Conservation (phyloP, 2,329 filamentous ascomycete species). For the Xylaria sp. region DNA sequence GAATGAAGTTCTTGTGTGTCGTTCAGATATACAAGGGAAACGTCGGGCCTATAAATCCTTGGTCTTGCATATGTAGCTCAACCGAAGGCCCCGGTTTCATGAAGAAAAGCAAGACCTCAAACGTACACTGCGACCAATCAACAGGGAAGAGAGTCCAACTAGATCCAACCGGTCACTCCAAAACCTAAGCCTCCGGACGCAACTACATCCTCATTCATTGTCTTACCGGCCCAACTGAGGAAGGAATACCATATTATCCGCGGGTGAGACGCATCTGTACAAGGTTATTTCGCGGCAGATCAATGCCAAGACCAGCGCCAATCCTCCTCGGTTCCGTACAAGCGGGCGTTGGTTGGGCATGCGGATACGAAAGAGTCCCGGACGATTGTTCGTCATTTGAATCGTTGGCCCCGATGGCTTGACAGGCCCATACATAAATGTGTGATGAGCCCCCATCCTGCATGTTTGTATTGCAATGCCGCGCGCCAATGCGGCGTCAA, state of each 20-base stretch:
- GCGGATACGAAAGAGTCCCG: slow-evolving; percentile 1
- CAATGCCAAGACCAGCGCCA: background rate
- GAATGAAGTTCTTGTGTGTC: background rate
- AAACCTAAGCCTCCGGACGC: background rate
- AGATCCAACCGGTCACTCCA: background rate
- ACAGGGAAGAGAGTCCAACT: background rate
- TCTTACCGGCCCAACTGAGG: background rate
- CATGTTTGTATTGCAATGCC: slow-evolving; percentile 6
- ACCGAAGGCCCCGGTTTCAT: no score
- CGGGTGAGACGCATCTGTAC: background rate
- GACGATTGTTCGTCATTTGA: background rate
- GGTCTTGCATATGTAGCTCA: no score
- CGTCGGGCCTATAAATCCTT: background rate
- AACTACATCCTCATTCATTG: background rate
- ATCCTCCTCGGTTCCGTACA: background rate
- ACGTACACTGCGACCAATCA: slow-evolving; percentile 11
- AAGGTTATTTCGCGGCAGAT: background rate
- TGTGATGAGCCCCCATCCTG: slow-evolving; percentile 11
- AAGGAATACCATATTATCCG: background rate
- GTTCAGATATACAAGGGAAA: background rate
- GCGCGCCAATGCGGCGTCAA: slow-evolving; percentile 10
- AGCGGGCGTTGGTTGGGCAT: slow-evolving; percentile 9
- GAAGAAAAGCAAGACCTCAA: background rate
- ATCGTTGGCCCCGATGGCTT: background rate
- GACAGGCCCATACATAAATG: slow-evolving; percentile 13